Conservation (phyloP, 148 eudicot genomes). For the Linanthus parryae region DNA sequence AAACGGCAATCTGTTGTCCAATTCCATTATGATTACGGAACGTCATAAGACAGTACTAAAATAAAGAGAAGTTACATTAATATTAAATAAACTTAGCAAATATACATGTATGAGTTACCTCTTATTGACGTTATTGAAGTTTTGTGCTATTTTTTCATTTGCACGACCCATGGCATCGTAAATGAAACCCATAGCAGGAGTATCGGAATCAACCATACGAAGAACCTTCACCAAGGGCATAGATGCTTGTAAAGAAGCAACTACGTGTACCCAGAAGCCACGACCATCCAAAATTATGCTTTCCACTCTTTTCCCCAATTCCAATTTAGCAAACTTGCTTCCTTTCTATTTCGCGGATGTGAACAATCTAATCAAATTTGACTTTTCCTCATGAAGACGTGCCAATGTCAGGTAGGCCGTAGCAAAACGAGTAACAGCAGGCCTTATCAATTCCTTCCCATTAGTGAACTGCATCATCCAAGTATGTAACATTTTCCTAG, state of each 20-base stretch:
- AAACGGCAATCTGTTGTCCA: too few relatives aligned
- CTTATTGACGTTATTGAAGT: background rate
- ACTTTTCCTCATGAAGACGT: background rate
- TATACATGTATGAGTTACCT: background rate
- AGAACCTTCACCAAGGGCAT: background rate
- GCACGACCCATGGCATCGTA: background rate
- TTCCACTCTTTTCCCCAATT: background rate
- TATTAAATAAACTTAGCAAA: background rate
- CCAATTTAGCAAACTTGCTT: background rate
- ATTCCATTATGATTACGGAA: too few relatives aligned
- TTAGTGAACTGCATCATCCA: conserved; percentile 14
- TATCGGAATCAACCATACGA: background rate
- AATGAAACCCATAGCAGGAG: background rate
- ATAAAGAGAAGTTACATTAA: background rate
- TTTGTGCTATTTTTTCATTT: conserved; percentile 1
- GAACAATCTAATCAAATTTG: background rate
- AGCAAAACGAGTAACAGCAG: background rate
- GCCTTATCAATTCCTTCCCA: conserved; percentile 5
- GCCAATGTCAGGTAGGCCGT: conserved; percentile 1
- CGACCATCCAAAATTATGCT: background rate
- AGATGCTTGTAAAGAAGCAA: background rate
- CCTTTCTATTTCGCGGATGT: background rate
- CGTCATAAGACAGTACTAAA: too few relatives aligned
- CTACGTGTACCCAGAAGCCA: background rate
- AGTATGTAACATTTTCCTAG: conserved; percentile 2